A percentile compares a stretch with the other conserved stretches of the same genome.
phyloP scores from a whole-genome alignment of 305 asterid species.

The Fraxinus platypoda region DNA sequence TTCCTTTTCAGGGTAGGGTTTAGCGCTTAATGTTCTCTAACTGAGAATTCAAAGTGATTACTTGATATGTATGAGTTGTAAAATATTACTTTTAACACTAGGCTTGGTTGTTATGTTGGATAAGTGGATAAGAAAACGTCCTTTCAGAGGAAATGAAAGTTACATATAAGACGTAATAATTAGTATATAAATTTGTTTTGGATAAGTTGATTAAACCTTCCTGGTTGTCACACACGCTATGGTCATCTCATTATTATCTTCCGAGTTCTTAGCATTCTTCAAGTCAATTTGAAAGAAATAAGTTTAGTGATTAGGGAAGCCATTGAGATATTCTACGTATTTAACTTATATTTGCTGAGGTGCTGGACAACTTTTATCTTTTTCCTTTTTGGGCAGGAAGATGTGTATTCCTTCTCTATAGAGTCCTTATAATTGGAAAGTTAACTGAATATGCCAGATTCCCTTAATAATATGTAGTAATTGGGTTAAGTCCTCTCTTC shows the following conservation, averaged over 20 bases:
- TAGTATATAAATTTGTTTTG: not conserved
- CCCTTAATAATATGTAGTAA: not conserved
- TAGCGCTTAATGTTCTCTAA: not conserved
- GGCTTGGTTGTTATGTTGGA: not conserved
- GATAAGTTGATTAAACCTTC: not conserved
- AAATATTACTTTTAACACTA: not conserved
- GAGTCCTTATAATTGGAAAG: not conserved
- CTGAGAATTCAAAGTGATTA: not conserved
- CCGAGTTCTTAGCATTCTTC: not conserved
- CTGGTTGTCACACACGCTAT: slow-evolving; percentile 1
- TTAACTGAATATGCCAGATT: not conserved
- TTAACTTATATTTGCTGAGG: not conserved
- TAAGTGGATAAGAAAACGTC: not conserved
- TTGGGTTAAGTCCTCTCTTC: not conserved
- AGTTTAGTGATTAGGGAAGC: not conserved
- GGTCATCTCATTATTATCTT: not conserved
- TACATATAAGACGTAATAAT: not conserved
- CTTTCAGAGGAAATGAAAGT: not conserved
- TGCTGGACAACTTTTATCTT: not conserved
- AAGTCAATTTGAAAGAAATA: not conserved
- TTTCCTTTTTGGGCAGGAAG: not conserved
- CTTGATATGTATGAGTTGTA: not conserved
- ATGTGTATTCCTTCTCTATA: not conserved
- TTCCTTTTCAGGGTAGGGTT: not conserved
- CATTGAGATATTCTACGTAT: not conserved